Evolutionary conservation across 106 monocot species (phyloP), one percentile per base, ranked within the genome.

Genomic region (Allium fistulosum): DNA sequence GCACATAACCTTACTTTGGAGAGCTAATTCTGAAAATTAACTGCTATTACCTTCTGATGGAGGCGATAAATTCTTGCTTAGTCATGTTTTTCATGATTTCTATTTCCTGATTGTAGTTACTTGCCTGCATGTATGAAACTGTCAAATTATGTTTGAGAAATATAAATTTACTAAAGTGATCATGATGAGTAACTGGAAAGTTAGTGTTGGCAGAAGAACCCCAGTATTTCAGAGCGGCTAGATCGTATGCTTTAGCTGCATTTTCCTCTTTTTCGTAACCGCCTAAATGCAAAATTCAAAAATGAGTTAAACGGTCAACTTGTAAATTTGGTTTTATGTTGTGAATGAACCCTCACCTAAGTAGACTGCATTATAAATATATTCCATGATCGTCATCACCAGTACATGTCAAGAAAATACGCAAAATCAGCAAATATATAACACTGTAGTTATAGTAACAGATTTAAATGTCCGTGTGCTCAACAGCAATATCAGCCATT

Each of bases 1-100:
- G 37, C 37, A 37, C 37, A 37, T 37, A 37, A 37, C 37, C 5
- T 5, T 37, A 37, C 0, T 37, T 2, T 5, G 37, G 5, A 37
- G 37, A 49, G 64, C 48, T 64, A 16, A 64, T 49, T 52, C 1
- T 52, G 13, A 51, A 51, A 66, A 1, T 16, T 37, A 37, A 37
- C 37, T 37, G 37, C 37, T 37, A 5, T 53, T 51, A 94, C 94
- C 94, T 90, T 79, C 94, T 75, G 46, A 94, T 46, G 16, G 80
- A 82, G 37, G 94, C 94, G 17, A 94, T 58, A 51, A 79, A 87
- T 51, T 94, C 87, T 51, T 80, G 90, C 70, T 78, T 87, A 15
- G 79, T 75, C 90, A 90, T 81, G 67, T 57, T 58, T 66, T 90
- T 67, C 94, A 94, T 94, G 65, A 85, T 87, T 70, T 87, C 84